A percentile compares a stretch with the other conserved stretches of the same genome.
Evolutionary conservation across 1,284 basidiomycete genomes (phyloP).

Genomic region (Cutaneotrichosporon sp.): DNA sequence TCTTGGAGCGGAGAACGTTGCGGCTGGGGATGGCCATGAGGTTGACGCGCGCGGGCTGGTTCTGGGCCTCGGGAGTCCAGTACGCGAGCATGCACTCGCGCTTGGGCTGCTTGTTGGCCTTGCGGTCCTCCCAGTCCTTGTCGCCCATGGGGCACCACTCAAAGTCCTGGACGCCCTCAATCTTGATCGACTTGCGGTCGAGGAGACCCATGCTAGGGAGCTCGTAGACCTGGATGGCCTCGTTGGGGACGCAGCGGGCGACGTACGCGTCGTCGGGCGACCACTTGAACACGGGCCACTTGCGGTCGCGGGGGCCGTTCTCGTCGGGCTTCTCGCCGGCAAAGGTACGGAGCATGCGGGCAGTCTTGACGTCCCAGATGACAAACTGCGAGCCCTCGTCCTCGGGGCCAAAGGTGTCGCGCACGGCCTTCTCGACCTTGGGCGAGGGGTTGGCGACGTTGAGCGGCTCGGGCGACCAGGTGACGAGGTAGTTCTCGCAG

Average conservation of each 20-base stretch:
- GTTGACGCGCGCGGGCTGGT: slow-evolving; percentile 96
- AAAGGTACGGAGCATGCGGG: slow-evolving; percentile 90
- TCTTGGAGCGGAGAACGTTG: slow-evolving; percentile 86
- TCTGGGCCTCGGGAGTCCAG: slow-evolving; percentile 95
- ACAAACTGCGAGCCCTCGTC: slow-evolving; percentile 98
- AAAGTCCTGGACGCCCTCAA: slow-evolving; percentile 97
- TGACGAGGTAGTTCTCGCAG: slow-evolving; percentile 94
- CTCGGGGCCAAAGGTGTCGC: slow-evolving; percentile 64
- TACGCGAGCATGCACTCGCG: slow-evolving; percentile 92
- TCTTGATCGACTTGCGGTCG: slow-evolving; percentile 97
- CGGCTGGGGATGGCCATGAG: slow-evolving; percentile 87
- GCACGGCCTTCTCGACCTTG: slow-evolving; percentile 56
- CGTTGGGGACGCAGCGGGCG: slow-evolving; percentile 81
- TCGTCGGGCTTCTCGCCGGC: slow-evolving; percentile 61
- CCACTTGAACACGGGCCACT: slow-evolving; percentile 97
- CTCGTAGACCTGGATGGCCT: slow-evolving; percentile 96
- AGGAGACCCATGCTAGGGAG: slow-evolving; percentile 91
- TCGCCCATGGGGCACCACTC: slow-evolving; percentile 98
- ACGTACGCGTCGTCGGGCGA: slow-evolving; percentile 96
- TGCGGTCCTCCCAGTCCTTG: slow-evolving; percentile 75
- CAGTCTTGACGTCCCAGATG: slow-evolving; percentile 96
- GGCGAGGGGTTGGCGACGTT: slow-evolving; percentile 70
- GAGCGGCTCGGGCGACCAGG: slow-evolving; percentile 97
- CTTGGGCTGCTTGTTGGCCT: slow-evolving; percentile 55
- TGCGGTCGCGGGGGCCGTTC: slow-evolving; percentile 53